phyloP scores from a whole-genome alignment of 2,329 filamentous ascomycete species.

The Botrytis squamosa region DNA sequence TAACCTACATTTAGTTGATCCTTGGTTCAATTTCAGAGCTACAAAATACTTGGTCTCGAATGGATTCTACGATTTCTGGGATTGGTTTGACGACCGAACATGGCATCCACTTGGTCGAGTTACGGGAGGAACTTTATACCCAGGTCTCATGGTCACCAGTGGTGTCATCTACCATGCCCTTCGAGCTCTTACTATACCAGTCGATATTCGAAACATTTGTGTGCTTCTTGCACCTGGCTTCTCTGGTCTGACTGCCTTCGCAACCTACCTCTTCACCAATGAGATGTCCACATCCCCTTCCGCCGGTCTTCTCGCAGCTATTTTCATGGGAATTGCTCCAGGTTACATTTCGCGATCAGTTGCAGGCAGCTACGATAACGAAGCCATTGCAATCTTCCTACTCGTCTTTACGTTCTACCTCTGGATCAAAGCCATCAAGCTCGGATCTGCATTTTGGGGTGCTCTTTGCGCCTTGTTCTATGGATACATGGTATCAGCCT shows the following conservation, averaged over 20 bases:
- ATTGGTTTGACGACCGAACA: constrained; percentile 99
- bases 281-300: constrained; percentile 97
- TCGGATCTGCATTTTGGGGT: constrained; percentile 95
- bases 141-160: constrained; percentile 98
- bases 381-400: constrained; percentile 98
- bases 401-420: constrained; percentile 98
- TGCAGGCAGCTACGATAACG: constrained; percentile 98
- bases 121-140: constrained; percentile 97
- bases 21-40: constrained; percentile 99
- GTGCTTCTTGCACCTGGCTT: constrained; percentile 92
- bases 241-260: constrained; percentile 89
- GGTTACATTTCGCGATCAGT: constrained; percentile 98
- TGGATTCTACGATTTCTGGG: constrained; percentile 99
- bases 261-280: constrained; percentile 90
- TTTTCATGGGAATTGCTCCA: constrained; percentile 96
- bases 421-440: constrained; percentile 98
- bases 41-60: constrained; percentile 96
- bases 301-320: constrained; percentile 88
- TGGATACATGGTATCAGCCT: constrained; percentile 99
- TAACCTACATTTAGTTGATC: constrained; percentile 70
- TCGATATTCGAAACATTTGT: constrained; percentile 98
- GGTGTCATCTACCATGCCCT: constrained; percentile 94
- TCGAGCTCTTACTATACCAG: constrained; percentile 81
- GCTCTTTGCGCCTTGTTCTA: constrained; percentile 94
- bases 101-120: constrained; percentile 99